Evolutionary conservation across 2,329 filamentous ascomycete species (phyloP).

Genomic region (Amauroascus niger): DNA sequence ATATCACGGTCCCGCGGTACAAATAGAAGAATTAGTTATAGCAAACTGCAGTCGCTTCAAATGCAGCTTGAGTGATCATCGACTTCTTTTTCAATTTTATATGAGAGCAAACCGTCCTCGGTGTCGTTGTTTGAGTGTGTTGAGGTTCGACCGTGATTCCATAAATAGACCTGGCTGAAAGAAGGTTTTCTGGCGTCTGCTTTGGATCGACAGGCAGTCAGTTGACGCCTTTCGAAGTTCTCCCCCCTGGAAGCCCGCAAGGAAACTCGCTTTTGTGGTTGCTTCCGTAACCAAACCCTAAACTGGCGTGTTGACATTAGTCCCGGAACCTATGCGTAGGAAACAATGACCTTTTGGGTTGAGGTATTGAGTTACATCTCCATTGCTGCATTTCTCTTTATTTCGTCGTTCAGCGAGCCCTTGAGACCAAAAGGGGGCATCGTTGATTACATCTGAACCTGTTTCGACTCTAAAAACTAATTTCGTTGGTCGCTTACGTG

Average conservation of each 20-base stretch:
- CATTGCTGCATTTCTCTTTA: neutral
- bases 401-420: neutral
- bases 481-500: neutral
- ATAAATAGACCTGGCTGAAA: conserved; percentile 1
- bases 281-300: conserved; percentile 12
- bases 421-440: neutral
- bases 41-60: neutral
- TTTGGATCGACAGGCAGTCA: neutral
- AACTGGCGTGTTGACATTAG: conserved; percentile 9
- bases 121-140: neutral
- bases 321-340: neutral
- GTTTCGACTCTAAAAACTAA: neutral
- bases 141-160: neutral
- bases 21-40: too few relatives aligned
- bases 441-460: neutral
- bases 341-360: conserved; percentile 9
- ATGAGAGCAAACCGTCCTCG: neutral
- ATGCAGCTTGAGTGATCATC: neutral
- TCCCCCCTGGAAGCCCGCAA: conserved; percentile 1
- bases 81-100: neutral
- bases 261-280: conserved; percentile 8
- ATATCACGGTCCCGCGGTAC: neutral
- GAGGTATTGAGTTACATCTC: conserved; percentile 1
- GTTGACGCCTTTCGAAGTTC: neutral
- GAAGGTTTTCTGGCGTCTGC: neutral